These are phyloP conservation scores for Fusarium hostae DNA, from an alignment of 2,329 filamentous ascomycete genomes.

Conservation along the genomic window DNA sequence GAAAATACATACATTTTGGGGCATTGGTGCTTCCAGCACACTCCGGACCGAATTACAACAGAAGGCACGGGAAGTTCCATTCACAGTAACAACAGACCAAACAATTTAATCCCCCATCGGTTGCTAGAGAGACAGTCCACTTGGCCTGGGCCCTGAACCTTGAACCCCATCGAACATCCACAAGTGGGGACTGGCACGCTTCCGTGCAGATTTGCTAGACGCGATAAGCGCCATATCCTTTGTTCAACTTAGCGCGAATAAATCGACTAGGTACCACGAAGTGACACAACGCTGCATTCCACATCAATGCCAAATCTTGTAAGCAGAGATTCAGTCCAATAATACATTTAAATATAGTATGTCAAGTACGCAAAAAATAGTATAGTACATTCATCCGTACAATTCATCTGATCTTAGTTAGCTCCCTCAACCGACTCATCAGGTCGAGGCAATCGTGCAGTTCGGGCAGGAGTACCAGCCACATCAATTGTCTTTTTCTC, in stretches of 20 bases:
- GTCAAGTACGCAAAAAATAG: slow-evolving; percentile 9
- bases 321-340: slow-evolving; percentile 26
- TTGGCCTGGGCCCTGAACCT: slow-evolving; percentile 21
- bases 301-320: neutral
- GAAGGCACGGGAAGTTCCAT: neutral
- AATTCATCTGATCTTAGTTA: slow-evolving; percentile 4
- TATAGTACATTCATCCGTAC: slow-evolving; percentile 33
- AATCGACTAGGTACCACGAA: neutral
- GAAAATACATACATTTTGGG: neutral
- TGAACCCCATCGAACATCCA: slow-evolving; percentile 18
- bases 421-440: neutral
- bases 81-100: slow-evolving; percentile 1
- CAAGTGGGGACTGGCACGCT: neutral
- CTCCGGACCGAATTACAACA: neutral
- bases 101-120: slow-evolving; percentile 10
- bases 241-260: slow-evolving; percentile 12
- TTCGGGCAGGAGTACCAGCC: neutral
- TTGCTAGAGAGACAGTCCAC: slow-evolving; percentile 34
- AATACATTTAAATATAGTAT: slow-evolving; percentile 37
- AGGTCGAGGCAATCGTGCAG: neutral
- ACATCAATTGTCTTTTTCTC: slow-evolving; percentile 37
- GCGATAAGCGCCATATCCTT: slow-evolving; percentile 36
- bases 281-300: neutral
- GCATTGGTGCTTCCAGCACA: neutral
- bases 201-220: slow-evolving; percentile 11